These are phyloP conservation scores for Apiospora hydei DNA, from an alignment of 2,329 filamentous ascomycete species.

Conservation along the genomic window DNA sequence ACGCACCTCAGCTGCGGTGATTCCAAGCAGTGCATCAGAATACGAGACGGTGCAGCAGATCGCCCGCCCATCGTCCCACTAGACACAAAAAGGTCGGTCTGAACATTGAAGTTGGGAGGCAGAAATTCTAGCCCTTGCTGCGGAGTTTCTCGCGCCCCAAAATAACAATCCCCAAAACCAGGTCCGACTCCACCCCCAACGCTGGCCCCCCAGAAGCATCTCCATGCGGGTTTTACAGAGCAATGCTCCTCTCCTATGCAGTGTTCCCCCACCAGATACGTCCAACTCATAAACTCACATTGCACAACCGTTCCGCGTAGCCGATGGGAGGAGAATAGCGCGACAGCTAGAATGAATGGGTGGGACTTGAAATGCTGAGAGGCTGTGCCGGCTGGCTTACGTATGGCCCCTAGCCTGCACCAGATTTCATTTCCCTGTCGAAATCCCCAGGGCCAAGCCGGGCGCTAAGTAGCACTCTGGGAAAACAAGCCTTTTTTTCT, in stretches of 20 bases:
- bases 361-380: not conserved
- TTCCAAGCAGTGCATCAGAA: not conserved
- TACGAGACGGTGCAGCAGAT: not conserved
- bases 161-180: not conserved
- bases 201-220: no score
- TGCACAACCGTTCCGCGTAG: not conserved
- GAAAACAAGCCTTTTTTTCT: constrained; percentile 20
- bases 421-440: constrained; percentile 7
- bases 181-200: not conserved
- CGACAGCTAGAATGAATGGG: not conserved
- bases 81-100: not conserved
- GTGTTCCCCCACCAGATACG: no score
- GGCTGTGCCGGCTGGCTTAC: constrained; percentile 10
- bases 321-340: not conserved
- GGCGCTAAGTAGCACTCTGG: not conserved
- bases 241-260: not conserved
- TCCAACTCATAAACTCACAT: not conserved
- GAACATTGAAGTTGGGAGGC: no score
- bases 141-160: not conserved
- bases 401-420: not conserved
- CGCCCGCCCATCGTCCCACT: not conserved
- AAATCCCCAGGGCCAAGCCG: constrained; percentile 11
- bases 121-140: not conserved
- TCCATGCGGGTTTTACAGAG: not conserved
- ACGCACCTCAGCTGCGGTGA: not conserved